phyloP scores from a whole-genome alignment of 768 basidiomycete genomes.

The Termitomyces heimii region DNA sequence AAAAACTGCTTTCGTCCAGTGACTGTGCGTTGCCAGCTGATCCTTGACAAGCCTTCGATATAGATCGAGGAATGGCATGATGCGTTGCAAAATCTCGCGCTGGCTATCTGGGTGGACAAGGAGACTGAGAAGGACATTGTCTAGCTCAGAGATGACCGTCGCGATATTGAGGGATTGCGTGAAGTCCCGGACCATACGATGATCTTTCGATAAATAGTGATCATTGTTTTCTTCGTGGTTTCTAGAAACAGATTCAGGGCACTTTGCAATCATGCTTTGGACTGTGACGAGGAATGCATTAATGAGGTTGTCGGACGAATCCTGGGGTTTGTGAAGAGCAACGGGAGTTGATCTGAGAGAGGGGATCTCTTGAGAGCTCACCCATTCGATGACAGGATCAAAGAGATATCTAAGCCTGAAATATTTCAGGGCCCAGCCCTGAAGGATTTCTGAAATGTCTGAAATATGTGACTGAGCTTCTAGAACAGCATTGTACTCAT shows the following conservation, averaged over 20 bases:
- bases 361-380: constrained; percentile 17
- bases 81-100: constrained; percentile 30
- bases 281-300: constrained; percentile 59
- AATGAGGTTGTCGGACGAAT: constrained; percentile 40
- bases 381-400: constrained; percentile 26
- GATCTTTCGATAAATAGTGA: constrained; percentile 47
- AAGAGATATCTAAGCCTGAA: constrained; percentile 27
- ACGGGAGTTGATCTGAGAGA: constrained; percentile 2
- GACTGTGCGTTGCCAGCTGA: constrained; percentile 49
- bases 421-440: constrained; percentile 20
- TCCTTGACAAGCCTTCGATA: constrained; percentile 54
- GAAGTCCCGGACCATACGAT: constrained; percentile 35
- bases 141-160: constrained; percentile 34
- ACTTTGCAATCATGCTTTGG: constrained; percentile 49
- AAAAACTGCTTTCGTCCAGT: constrained; percentile 74
- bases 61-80: constrained; percentile 71
- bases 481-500: constrained; percentile 26
- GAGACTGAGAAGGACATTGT: constrained; percentile 32
- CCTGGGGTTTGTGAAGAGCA: constrained; percentile 7
- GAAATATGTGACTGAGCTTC: constrained; percentile 22
- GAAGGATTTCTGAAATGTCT: constrained; percentile 12
- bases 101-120: constrained; percentile 26
- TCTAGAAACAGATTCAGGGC: constrained; percentile 19
- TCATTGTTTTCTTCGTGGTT: constrained; percentile 30
- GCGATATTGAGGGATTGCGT: constrained; percentile 44